These are phyloP conservation scores for Coemansia sp. DNA, from an alignment of 192 early-diverging fungal genomes.

Conservation along the genomic window DNA sequence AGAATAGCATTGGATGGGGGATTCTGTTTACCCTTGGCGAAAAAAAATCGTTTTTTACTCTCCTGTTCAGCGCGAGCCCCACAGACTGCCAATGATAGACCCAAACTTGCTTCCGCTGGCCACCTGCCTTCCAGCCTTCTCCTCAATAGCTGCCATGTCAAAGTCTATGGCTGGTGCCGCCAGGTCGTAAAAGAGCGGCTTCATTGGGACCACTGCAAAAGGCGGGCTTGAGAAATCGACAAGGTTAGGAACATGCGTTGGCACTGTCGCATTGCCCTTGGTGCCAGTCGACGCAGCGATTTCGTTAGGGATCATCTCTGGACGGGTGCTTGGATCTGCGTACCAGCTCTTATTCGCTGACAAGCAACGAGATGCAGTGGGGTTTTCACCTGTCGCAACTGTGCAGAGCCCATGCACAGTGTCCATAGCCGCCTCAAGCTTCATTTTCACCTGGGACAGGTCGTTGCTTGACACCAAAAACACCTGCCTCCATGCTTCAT, in stretches of 20 bases:
- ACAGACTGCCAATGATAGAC: constrained; percentile 46
- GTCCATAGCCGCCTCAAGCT: constrained; percentile 8
- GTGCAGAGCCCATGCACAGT: constrained; percentile 20
- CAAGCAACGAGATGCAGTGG: neutral
- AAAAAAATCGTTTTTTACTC: neutral
- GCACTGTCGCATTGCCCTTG: neutral
- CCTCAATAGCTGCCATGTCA: constrained; percentile 31
- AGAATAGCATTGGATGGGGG: neutral
- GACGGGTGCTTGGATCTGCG: constrained; percentile 1
- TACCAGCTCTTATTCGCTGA: neutral
- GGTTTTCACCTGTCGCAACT: neutral
- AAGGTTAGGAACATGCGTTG: constrained; percentile 21
- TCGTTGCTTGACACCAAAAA: constrained; percentile 8
- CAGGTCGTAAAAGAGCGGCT: constrained; percentile 54
- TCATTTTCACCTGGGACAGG: constrained; percentile 1
- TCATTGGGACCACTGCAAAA: constrained; percentile 33
- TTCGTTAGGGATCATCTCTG: constrained; percentile 18
- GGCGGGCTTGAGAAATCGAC: constrained; percentile 19
- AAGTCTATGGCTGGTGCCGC: constrained; percentile 43
- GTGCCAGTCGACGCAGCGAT: constrained; percentile 8
- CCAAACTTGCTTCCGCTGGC: constrained; percentile 30
- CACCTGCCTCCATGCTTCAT: constrained; percentile 17
- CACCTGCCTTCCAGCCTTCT: constrained; percentile 21
- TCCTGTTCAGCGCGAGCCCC: constrained; percentile 18
- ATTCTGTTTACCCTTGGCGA: neutral